Evolutionary conservation across 83 land plant genomes (phyloP).

Genomic region (Picea mariana): DNA sequence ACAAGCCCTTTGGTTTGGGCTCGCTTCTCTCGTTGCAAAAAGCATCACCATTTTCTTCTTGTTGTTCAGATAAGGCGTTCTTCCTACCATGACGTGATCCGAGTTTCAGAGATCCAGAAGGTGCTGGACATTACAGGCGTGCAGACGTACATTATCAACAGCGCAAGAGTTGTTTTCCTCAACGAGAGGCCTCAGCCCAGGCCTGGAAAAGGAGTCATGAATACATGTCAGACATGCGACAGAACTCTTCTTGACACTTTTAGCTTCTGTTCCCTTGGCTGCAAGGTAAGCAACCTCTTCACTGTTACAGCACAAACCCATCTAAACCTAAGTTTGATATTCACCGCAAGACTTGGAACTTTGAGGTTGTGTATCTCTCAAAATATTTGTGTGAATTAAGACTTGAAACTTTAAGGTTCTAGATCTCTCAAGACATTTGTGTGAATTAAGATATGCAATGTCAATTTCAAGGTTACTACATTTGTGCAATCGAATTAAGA

Average conservation of each 20-base stretch:
- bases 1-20: not conserved
- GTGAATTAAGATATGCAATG: too few relatives aligned
- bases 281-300: slow-evolving; percentile 52
- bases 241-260: slow-evolving; percentile 67
- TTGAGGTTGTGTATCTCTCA: too few relatives aligned
- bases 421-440: too few relatives aligned
- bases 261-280: slow-evolving; percentile 81
- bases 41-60: not conserved
- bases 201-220: slow-evolving; percentile 71
- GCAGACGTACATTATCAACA: slow-evolving; percentile 79
- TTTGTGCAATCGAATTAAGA: too few relatives aligned
- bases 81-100: slow-evolving; percentile 78
- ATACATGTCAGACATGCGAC: slow-evolving; percentile 71
- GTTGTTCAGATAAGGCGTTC: slow-evolving; percentile 67
- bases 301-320: too few relatives aligned
- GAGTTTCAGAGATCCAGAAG: slow-evolving; percentile 75
- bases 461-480: too few relatives aligned
- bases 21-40: too few relatives aligned
- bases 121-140: slow-evolving; percentile 64
- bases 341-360: too few relatives aligned
- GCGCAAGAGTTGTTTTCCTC: slow-evolving; percentile 72
- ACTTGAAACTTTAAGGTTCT: too few relatives aligned
- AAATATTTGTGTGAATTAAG: too few relatives aligned
- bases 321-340: too few relatives aligned
- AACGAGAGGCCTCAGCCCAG: slow-evolving; percentile 76